phyloP scores from a whole-genome alignment of 352 stramenopile genomes.

The Pythium chondricola region DNA sequence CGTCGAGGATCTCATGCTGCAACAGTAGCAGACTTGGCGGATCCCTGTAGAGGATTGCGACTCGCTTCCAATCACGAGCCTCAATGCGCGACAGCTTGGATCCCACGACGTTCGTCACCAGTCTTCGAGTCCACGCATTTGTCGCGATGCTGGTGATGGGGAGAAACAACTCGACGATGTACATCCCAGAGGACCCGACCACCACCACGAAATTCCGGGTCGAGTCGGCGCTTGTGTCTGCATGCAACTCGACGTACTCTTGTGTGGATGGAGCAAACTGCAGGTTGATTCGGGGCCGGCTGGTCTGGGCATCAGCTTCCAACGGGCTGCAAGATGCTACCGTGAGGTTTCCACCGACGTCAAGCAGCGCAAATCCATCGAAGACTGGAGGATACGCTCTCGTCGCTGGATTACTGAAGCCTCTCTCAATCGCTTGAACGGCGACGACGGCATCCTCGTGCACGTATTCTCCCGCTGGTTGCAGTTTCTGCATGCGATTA shows the following conservation, averaged over 20 bases:
- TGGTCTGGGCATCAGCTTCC: background rate
- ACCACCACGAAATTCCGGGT: conserved; percentile 7
- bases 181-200: conserved; percentile 8
- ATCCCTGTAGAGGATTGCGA: conserved; percentile 3
- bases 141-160: background rate
- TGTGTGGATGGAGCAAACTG: conserved; percentile 7
- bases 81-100: background rate
- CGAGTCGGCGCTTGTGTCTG: background rate
- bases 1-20: background rate
- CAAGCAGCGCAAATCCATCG: conserved; percentile 4
- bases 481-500: conserved; percentile 2
- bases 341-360: conserved; percentile 7
- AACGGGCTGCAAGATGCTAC: background rate
- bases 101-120: background rate
- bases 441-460: conserved; percentile 1
- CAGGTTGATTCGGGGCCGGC: conserved; percentile 1
- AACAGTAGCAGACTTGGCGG: conserved; percentile 14
- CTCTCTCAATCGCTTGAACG: conserved; percentile 2
- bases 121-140: background rate
- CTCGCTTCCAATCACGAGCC: background rate
- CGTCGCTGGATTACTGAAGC: no score
- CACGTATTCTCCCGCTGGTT: background rate
- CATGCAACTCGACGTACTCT: conserved; percentile 6
- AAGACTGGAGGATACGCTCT: background rate
- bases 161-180: conserved; percentile 13